Evolutionary conservation across 768 basidiomycete genomes (phyloP), one percentile per base, ranked within the genome.

Genomic region (Rhodosporidiobolus sp.): DNA sequence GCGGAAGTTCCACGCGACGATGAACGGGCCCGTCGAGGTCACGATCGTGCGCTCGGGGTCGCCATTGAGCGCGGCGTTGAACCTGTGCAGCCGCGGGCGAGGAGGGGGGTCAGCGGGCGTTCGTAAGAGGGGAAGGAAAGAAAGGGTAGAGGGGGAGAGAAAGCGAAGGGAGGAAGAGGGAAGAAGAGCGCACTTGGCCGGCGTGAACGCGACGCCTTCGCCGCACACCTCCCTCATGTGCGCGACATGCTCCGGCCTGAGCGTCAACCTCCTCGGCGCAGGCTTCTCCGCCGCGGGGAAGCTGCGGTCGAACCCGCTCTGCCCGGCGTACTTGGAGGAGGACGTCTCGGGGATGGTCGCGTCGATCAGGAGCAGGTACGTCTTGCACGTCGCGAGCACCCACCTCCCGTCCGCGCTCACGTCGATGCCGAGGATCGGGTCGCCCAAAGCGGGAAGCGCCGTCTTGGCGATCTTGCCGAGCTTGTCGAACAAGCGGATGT

Each of bases 391-490:
- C 20, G 94, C 95, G 43, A 99, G 90, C 63, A 99, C 86, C 86
- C 89, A 99, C 62, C 93, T 88, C 62, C 96, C 96, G 79, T 92
- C 88, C 34, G 92, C 90, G 14, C 94, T 93, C 19, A 91, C 91
- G 82, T 99, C 96, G 63, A 99, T 86, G 48, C 96, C 96, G 62
- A 91, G 81, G 78, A 99, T 97, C 56, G 95, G 91, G 82, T 96
- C 94, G 22, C 96, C 96, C 28, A 97, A 85, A 55, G 94, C 91
- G 46, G 94, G 94, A 48, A 99, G 83, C 20, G 94, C 93, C 19
- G 96, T 99, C 87, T 99, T 99, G 38, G 96, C 96, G 79, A 92
- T 98, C 86, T 98, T 99, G 55, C 96, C 96, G 75, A 99, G 90
- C 58, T 89, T 85, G 82, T 99, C 96, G 76, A 94, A 99, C 66